Base-by-base conservation (phyloP, 1,284 basidiomycete species). In the Pseudozyma flocculosa region DNA sequence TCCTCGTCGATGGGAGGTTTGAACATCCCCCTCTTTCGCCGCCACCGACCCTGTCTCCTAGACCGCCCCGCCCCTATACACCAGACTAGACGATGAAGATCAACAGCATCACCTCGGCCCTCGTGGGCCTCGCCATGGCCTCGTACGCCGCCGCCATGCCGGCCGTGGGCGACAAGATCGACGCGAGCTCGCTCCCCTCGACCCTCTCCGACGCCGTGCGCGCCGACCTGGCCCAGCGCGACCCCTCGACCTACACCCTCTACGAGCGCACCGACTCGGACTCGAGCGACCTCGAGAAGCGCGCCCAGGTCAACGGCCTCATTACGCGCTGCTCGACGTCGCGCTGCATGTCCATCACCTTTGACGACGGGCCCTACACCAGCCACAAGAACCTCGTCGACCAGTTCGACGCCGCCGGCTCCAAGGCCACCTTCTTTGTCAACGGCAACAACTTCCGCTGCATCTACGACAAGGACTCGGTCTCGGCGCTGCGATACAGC, bases 391-490 rank as follows among this genome's bases (percentile, higher is more conserved):
- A 61, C 45, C 38, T 73, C 19, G 59, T 58, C 46, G 34, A 70
- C 48, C 47, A 48, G 18, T 40, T 70, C 30, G 47, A 18, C 26
- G 39, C 52, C n/a, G 54, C 46, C 11, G 50, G 54, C 26, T 46
- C 53, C 19, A 70, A 66, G 46, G 59, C 46, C 1, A 72, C 67
- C 17, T 74, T 70, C 53, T 72, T 74, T 19, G 68, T 74, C 46
- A 74, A 74, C 50, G 68, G 67, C 29, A 63, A 65, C 63, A 74
- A 74, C 58, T 74, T 15, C 32, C 46, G 55, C 17, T 67, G 68
- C 55, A 65, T 70, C 51, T 68, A 68, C 54, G 55, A 67, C 19
- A 13, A 55, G 11, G 46, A 10, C 0, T 37, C 37, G 7, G 68
- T 71, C 19, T 2, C 3, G 1, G 21, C 21, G 4, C 45, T 71